Evolutionary conservation across 148 eudicot species (phyloP), one percentile per base, ranked within the genome.

Genomic region (Heliamphora exappendiculata): DNA sequence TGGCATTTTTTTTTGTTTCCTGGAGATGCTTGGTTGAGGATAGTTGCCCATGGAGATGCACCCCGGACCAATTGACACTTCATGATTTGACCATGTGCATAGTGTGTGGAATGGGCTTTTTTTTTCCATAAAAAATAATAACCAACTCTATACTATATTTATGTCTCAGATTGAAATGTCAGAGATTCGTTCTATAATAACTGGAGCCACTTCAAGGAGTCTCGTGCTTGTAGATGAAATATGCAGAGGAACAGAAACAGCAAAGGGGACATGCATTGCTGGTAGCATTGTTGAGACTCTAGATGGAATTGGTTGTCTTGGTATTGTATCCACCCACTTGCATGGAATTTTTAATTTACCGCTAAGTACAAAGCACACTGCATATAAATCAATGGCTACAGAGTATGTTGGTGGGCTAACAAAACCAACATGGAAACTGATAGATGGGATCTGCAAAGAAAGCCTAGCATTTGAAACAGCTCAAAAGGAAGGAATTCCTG

Each of bases 381-480:
- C 82, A 20, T 68, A 83, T 76, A 95, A 95, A 84, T 89, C 97
- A 70, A 95, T 95, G 98, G 90, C 87, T 55, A 83, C 92, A 20
- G 88, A 87, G 70, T 78, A 51, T 67, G 67, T 95, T 42, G 83
- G 91, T 68, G 97, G 93, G 76, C 87, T 85, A 76, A 82, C 91
- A 42, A 82, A 84, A 70, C 97, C 98, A 28, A 95, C 96, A 66
- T 95, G 98, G 97, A 89, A 90, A 82, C 85, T 95, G 78, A 85
- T 86, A 4, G 98, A 95, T 82, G 98, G 98, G 58, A 82, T 92
- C 63, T 95, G 97, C 86, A 89, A 82, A 88, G 97, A 95, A 75
- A 95, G 98, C 81, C 98, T 95, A 67, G 98, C 98, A 44, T 95
- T 95, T 78, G 94, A 95, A 86, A 92, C 98, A 65, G 98, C 98